Evolutionary conservation across 768 basidiomycete genomes (phyloP), one percentile per base, ranked within the genome.

Genomic region (Boletellus emodensis): DNA sequence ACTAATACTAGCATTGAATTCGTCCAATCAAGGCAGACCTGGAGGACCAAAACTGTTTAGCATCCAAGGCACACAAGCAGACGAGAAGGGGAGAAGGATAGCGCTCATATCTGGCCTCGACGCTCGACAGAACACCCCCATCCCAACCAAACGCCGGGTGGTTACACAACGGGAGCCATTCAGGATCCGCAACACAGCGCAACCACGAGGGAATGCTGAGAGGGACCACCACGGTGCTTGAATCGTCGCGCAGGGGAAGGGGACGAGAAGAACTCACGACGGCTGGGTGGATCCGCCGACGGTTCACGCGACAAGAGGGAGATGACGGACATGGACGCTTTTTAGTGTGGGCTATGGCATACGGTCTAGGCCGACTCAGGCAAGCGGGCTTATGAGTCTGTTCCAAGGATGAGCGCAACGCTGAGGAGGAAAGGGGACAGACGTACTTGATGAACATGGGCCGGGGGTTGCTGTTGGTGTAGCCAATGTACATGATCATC

Each of bases 371-470:
- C n/a, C 40, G 6, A 44, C 35, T 84, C 70, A 96, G 64, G 94
- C 94, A 60, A 95, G 82, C 20, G 94, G 93, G 68, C 90, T 94
- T 71, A 96, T 90, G 64, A 96, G 80, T 74, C 94, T 96, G 62
- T 24, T 46, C 9, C 33, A 9, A 40, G 40, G 44, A 15, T 56
- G 53, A 54, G 55, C 4, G 4, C 22, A 26, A 6, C 5, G 0
- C 12, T 34, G 33, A 20, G 46, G 18, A 38, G 20, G 8, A 18
- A 28, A 44, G 46, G 32, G 36, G n/a, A 15, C n/a, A 6, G n/a
- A 81, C 90, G 61, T 48, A 95, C 94, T 96, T 94, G 71, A 95
- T 95, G 63, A 97, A 75, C 35, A 92, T 93, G 17, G 94, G 94
- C 60, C 94, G 91, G 28, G 94, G 94, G 65, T 88, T 91, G 65